Evolutionary conservation across 257 asterid species (phyloP).

Genomic region (Linaria vulgaris): DNA sequence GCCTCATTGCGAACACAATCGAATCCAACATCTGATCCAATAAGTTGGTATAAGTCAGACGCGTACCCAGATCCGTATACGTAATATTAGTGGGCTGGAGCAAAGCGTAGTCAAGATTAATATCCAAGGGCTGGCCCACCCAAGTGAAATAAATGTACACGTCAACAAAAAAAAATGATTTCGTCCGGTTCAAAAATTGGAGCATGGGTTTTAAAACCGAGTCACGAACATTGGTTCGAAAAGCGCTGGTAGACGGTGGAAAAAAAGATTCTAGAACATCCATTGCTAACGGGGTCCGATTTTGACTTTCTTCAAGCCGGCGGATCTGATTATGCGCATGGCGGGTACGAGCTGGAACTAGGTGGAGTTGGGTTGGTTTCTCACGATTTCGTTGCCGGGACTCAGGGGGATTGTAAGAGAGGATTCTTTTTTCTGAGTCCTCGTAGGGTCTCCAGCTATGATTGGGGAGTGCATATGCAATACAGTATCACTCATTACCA

Average conservation of each 20-base stretch:
- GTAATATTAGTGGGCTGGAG: conserved; percentile 51
- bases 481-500: no score
- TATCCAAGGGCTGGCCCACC: conserved; percentile 49
- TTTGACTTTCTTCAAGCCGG: conserved; percentile 58
- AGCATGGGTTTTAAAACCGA: conserved; percentile 62
- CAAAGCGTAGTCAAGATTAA: conserved; percentile 72
- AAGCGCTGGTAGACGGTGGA: conserved; percentile 83
- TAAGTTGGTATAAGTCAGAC: conserved; percentile 58
- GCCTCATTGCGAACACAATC: conserved; percentile 58
- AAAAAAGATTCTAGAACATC: conserved; percentile 69
- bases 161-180: conserved; percentile 79
- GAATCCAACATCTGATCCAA: conserved; percentile 90
- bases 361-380: conserved; percentile 66
- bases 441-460: no score
- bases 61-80: conserved; percentile 62
- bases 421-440: no score
- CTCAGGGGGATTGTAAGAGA: no score
- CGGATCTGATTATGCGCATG: conserved; percentile 68
- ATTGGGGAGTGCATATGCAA: no score
- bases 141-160: conserved; percentile 85
- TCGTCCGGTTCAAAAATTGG: conserved; percentile 55
- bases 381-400: conserved; percentile 86
- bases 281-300: conserved; percentile 88
- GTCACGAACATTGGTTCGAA: conserved; percentile 56
- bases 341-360: conserved; percentile 92